Percentiles rank a stretch among this genome's conserved stretches.
These are phyloP conservation scores for Collybiopsis luxurians DNA, from an alignment of 768 basidiomycete species.

Conservation along the genomic window DNA sequence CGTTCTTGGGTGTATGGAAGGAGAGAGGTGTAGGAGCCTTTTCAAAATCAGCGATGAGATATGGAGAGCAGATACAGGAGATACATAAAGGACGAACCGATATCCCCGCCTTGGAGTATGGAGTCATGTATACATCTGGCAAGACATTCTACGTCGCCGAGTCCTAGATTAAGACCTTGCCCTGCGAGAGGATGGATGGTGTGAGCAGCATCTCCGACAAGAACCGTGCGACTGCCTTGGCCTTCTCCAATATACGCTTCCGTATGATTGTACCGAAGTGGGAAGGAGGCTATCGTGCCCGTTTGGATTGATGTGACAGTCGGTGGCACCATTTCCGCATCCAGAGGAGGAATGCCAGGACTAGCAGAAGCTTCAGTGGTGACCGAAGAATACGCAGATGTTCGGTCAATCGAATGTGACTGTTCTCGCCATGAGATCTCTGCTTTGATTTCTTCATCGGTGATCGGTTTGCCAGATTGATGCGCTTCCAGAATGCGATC, in stretches of 20 bases:
- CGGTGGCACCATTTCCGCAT: slow-evolving; percentile 70
- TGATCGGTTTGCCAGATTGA: slow-evolving; percentile 40
- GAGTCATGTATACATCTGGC: slow-evolving; percentile 60
- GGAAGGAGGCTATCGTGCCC: slow-evolving; percentile 84
- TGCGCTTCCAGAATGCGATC: slow-evolving; percentile 56
- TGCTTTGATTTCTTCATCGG: slow-evolving; percentile 45
- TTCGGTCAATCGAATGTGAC: slow-evolving; percentile 60
- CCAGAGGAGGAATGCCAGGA: slow-evolving; percentile 57
- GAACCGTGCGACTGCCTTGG: slow-evolving; percentile 64
- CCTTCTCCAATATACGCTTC: slow-evolving; percentile 83
- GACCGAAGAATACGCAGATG: slow-evolving; percentile 62
- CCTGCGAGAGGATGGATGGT: slow-evolving; percentile 94
- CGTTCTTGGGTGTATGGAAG: slow-evolving; percentile 75
- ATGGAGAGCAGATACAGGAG: neutral
- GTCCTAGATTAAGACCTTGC: slow-evolving; percentile 93
- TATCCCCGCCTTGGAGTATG: slow-evolving; percentile 67
- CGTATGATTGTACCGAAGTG: slow-evolving; percentile 82
- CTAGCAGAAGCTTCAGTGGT: slow-evolving; percentile 16
- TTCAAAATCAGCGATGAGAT: neutral
- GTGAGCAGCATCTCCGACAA: slow-evolving; percentile 96
- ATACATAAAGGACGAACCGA: slow-evolving; percentile 56
- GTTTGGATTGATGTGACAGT: slow-evolving; percentile 67
- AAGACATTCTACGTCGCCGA: slow-evolving; percentile 80
- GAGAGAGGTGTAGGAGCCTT: slow-evolving; percentile 76
- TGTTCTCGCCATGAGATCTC: slow-evolving; percentile 75